Evolutionary conservation across 139 green algal genomes (phyloP).

Genomic region (Protoeuglena noctilucae): DNA sequence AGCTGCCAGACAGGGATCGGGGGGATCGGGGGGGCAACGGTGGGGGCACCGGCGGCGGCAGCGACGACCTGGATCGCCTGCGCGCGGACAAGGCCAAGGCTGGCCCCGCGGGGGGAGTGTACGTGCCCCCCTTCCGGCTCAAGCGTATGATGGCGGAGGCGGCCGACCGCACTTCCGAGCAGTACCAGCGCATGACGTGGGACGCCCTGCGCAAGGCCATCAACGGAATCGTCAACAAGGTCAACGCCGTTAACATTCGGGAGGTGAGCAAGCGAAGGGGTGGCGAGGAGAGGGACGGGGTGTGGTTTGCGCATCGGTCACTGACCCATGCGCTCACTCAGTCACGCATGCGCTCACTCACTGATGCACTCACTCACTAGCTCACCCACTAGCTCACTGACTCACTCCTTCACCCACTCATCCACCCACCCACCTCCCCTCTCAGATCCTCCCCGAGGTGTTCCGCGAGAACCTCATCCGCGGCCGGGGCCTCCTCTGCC

Average conservation of each 20-base stretch:
- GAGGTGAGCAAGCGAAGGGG: not conserved
- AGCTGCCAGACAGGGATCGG: not conserved
- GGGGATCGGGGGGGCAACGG: not conserved
- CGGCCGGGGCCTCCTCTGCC: slow-evolving; percentile 74
- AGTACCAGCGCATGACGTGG: slow-evolving; percentile 86
- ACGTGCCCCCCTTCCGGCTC: slow-evolving; percentile 95
- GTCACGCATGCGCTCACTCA: slow-evolving; percentile 2
- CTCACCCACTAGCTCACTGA: too few relatives aligned
- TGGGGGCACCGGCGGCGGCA: not conserved
- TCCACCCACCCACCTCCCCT: too few relatives aligned
- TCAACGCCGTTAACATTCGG: not conserved
- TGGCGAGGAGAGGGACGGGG: not conserved
- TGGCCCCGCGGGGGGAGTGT: slow-evolving; percentile 68
- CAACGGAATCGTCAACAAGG: slow-evolving; percentile 98
- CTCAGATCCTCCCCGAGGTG: slow-evolving; percentile 16
- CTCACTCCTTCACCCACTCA: too few relatives aligned
- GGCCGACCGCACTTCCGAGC: slow-evolving; percentile 30
- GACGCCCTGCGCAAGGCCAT: slow-evolving; percentile 75
- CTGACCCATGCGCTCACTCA: not conserved
- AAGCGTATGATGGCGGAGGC: slow-evolving; percentile 75
- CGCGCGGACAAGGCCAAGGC: slow-evolving; percentile 1
- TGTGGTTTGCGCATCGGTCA: not conserved
- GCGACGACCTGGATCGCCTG: not conserved
- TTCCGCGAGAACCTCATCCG: slow-evolving; percentile 73
- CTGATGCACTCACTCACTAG: not conserved